Evolutionary conservation across 2,329 filamentous ascomycete species (phyloP), one percentile per base, ranked within the genome.

Genomic region (Rutstroemia sp.): DNA sequence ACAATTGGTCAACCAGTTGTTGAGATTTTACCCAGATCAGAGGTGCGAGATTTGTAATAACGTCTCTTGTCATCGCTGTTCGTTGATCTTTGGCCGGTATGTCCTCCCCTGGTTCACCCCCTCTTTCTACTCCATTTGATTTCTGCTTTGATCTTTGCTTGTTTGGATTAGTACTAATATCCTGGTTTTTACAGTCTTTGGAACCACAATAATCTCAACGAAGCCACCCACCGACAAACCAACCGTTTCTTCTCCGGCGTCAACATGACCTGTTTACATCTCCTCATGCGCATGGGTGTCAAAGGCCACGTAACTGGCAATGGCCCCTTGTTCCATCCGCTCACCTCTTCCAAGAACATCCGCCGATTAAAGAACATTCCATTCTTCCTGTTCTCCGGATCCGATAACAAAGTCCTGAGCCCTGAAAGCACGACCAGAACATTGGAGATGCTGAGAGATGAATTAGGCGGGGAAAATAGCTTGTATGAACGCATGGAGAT

Each of bases 181-280:
- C 54, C 16, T n/a, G 21, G 21, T 19, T 17, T 8, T 10, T 9
- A 40, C 30, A 67, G 72, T 27, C 67, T 73, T 69, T 88, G 83
- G 83, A 82, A 78, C 64, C 84, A 87, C 68, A 67, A 63, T 3
- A 86, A 87, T 67, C 75, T 87, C 30, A 86, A 86, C 70, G 80
- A 81, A 70, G 81, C 78, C 3, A 87, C 84, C 2, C 84, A 87
- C 68, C 71, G 76, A 0, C 78, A 83, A 64, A 77, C 85, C 48
- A 76, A 82, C 66, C 75, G 77, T 34, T 82, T 85, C 69, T 80
- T 87, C 56, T 79, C 79, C 62, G 83, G 83, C 54, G 77, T 82
- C 53, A 81, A 79, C 67, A 84, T 84, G 79, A 75, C 73, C 1
- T 70, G 79, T 58, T 73, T 85, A 50, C 67, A 75, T 38, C 71